Base-by-base conservation (phyloP, 2,329 filamentous ascomycete species). In the Nothophoma quercina region DNA sequence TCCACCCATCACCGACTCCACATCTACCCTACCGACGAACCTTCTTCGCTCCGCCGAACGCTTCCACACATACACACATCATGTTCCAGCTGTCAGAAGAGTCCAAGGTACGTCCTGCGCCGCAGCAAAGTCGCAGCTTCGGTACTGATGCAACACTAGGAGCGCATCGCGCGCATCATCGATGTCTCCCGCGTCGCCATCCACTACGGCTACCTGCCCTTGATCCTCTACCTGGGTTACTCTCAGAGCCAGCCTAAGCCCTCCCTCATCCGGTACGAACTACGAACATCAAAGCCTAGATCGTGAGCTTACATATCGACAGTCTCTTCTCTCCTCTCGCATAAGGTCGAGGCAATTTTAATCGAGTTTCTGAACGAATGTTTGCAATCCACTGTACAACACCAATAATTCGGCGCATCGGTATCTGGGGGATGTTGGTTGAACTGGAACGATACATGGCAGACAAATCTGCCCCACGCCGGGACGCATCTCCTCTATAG, bases 141-240 rank as follows among this genome's bases (percentile, higher is more conserved):
- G 22, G 8, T 42, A 39, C 70, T 75, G 34, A 77, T 60, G 28
- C 18, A 18, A 6, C 23, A 45, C 47, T 68, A 97, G 93, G 95
- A 99, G 88, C 92, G 95, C 83, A 96, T 99, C 79, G 88, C 90
- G 72, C 93, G 93, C 83, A 85, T 98, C 80, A 95, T 99, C 76
- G 95, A 98, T 78, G 81, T 97, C 75, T 95, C 92, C 58, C 87
- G 93, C 71, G 88, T 97, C 69, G 92, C 90, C 55, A 89, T 99
- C 72, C 95, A 99, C 81, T 99, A 98, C 83, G 95, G 95, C 76
- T 99, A 98, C 78, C 86, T 99, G 53, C 95, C 95, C 68, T 79
- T 99, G 77, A 96, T 99, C 75, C 85, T 99, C 77, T 99, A 98
- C 78, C 88, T 99, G 69, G 95, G 93, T 67, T 98, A 96, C 81